Evolutionary conservation across 768 basidiomycete genomes (phyloP), one percentile per base, ranked within the genome.

Genomic region (Favolaschia claudopus): DNA sequence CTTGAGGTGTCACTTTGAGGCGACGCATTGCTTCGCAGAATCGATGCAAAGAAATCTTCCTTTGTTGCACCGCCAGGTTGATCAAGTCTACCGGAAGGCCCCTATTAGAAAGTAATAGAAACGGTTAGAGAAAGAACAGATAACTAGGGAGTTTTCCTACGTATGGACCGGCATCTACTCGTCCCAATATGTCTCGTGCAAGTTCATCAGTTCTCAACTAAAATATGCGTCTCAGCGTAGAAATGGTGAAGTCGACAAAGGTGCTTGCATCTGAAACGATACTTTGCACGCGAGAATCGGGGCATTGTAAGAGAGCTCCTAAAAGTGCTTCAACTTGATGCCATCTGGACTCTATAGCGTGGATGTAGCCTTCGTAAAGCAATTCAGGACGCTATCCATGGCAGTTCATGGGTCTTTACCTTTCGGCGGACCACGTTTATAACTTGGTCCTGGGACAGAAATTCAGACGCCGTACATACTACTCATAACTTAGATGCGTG

Each of bases 251-350:
- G 28, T 20, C n/a, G 39, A 38, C 17, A 24, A 15, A 28, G 40
- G 44, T 7, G 33, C 63, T 60, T 60, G 63, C 63, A 43, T 91
- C 88, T 31, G 80, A 75, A 34, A 92, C 77, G 45, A 92, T 70
- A 32, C 75, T 77, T 69, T 87, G 85, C 0, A 91, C 86, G 55
- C 87, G 77, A 17, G 83, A 77, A 70, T 91, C 88, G 27, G 83
- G 80, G 56, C 89, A 91, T 65, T 89, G 85, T 46, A 95, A 79
- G 48, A 96, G 80, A 13, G 89, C 88, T 32, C 92, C 94, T 6
- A 96, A 80, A n/a, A 96, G 76, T 13, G 93, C 91, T 73, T 96
- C 95, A 66, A 95, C 91, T 70, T 95, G 91, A 66, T 96, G 94
- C 87, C 94, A 91, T 67, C 93, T 76, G 58, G 92, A 90, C 75